phyloP scores from a whole-genome alignment of 306 rosid species.

The Glycine soja region DNA sequence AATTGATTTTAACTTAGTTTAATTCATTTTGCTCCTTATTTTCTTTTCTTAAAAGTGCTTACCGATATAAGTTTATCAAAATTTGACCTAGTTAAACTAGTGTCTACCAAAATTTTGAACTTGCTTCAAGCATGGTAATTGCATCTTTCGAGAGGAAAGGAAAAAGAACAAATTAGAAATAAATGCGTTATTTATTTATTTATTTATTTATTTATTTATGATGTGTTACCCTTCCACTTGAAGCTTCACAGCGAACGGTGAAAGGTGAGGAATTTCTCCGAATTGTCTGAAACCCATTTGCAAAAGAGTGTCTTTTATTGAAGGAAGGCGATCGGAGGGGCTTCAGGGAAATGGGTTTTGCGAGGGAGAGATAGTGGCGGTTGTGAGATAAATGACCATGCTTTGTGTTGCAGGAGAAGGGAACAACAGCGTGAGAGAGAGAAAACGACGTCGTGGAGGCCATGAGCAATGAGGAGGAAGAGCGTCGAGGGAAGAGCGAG shows the following conservation, averaged over 20 bases:
- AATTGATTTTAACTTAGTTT: too few relatives aligned
- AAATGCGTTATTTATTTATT: neutral
- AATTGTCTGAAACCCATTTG: conserved; percentile 51
- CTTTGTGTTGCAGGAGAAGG: conserved; percentile 46
- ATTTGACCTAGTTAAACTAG: neutral
- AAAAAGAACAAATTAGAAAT: neutral
- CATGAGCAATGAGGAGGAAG: conserved; percentile 48
- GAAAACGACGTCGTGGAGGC: conserved; percentile 63
- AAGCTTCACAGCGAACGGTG: conserved; percentile 74
- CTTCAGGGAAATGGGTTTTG: conserved; percentile 51
- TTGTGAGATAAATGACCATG: conserved; percentile 41
- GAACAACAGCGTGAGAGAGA: conserved; percentile 49
- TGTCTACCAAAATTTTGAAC: neutral
- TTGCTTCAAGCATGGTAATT: neutral
- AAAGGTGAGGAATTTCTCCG: conserved; percentile 50
- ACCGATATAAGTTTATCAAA: neutral
- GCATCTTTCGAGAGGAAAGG: neutral
- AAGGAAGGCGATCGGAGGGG: conserved; percentile 41
- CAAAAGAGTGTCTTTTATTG: conserved; percentile 41
- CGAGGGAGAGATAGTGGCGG: conserved; percentile 38
- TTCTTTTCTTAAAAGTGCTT: too few relatives aligned
- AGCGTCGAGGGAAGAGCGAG: neutral
- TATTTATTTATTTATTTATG: too few relatives aligned
- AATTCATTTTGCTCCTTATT: too few relatives aligned
- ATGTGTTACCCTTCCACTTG: conserved; percentile 79